Evolutionary conservation across 805 yeast species (phyloP).

Genomic region (Pichia pseudocactophila): DNA sequence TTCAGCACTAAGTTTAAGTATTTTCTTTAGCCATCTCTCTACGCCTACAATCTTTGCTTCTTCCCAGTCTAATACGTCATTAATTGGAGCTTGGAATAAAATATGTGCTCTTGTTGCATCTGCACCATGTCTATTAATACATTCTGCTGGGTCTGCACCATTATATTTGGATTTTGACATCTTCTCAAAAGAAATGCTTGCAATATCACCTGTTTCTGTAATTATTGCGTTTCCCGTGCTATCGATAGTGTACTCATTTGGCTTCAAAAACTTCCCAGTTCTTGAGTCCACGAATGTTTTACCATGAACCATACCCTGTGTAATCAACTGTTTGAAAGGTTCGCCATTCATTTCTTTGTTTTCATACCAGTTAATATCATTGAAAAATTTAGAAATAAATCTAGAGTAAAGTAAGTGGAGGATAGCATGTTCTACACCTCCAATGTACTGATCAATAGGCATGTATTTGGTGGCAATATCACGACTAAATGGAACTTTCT

Average conservation of each 20-base stretch:
- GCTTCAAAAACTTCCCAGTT: constrained; percentile 67
- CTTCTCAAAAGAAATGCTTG: constrained; percentile 64
- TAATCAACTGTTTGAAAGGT: constrained; percentile 71
- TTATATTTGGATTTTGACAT: constrained; percentile 96
- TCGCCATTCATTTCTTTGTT: constrained; percentile 46
- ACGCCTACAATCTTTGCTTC: constrained; percentile 79
- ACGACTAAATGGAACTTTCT: constrained; percentile 40
- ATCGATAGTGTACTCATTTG: constrained; percentile 53
- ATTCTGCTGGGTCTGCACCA: constrained; percentile 82
- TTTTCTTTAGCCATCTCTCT: constrained; percentile 74
- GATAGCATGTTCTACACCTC: constrained; percentile 97
- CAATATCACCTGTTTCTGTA: constrained; percentile 39
- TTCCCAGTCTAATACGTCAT: constrained; percentile 83
- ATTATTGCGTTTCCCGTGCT: constrained; percentile 38
- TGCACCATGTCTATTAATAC: constrained; percentile 73
- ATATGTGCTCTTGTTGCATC: constrained; percentile 94
- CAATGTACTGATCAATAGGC: constrained; percentile 88
- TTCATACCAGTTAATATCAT: constrained; percentile 65
- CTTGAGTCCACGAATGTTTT: constrained; percentile 67
- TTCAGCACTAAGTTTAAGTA: constrained; percentile 27
- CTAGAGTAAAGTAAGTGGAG: constrained; percentile 81
- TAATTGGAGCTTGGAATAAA: constrained; percentile 83
- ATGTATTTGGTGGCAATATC: constrained; percentile 41
- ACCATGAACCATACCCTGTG: constrained; percentile 99
- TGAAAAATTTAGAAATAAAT: constrained; percentile 73